Evolutionary conservation across 2,329 filamentous ascomycete species (phyloP).

Genomic region (Pseudogymnoascus sp.): DNA sequence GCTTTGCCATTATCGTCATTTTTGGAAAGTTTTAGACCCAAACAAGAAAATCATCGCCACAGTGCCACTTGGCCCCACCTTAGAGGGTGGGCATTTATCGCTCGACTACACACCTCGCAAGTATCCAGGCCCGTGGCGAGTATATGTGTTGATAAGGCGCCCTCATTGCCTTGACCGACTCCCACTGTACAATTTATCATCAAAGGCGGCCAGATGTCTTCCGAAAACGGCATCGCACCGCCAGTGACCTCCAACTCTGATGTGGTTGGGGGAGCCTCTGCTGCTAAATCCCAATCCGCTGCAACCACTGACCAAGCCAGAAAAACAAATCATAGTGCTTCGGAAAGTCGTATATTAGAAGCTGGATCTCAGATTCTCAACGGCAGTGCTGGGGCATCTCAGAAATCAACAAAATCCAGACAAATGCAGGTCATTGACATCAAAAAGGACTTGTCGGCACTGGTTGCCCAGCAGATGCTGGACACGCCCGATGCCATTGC

Average conservation of each 20-base stretch:
- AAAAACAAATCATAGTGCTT: conserved; percentile 12
- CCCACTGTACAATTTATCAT: conserved; percentile 8
- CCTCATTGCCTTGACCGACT: neutral
- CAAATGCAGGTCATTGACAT: conserved; percentile 62
- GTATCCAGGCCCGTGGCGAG: conserved; percentile 10
- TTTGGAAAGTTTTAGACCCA: conserved; percentile 2
- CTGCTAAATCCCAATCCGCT: neutral
- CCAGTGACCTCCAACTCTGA: conserved; percentile 11
- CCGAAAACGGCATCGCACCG: conserved; percentile 11
- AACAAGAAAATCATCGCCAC: conserved; percentile 11
- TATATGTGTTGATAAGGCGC: conserved; percentile 10
- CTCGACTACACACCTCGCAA: conserved; percentile 8
- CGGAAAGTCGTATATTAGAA: neutral
- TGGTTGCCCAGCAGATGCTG: conserved; percentile 62
- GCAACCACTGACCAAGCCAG: conserved; percentile 7
- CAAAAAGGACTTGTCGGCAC: conserved; percentile 62
- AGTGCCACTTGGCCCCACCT: conserved; percentile 8
- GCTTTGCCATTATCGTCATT: conserved; percentile 4
- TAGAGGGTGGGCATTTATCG: neutral
- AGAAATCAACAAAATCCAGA: conserved; percentile 11
- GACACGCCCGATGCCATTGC: conserved; percentile 62
- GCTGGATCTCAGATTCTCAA: conserved; percentile 7
- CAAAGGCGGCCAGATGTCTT: conserved; percentile 14
- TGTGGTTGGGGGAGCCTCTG: conserved; percentile 3
- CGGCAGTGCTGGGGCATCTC: conserved; percentile 10